Conservation (phyloP, 164 flowering plant species). For the Berberis thunbergii region DNA sequence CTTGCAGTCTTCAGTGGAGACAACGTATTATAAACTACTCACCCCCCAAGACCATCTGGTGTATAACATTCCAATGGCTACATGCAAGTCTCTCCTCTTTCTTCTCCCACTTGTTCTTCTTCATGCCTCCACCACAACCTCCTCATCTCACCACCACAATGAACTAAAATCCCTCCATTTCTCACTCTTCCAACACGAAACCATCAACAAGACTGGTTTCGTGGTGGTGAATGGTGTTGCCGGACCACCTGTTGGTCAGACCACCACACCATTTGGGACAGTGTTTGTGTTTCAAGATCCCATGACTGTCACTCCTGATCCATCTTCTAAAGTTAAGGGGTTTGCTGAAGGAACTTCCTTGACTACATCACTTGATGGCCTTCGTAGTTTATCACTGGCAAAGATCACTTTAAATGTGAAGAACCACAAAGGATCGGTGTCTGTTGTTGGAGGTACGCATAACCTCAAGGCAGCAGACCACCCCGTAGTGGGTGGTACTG, state of each 20-base stretch:
- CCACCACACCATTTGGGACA: constrained; percentile 37
- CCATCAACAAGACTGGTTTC: constrained; percentile 32
- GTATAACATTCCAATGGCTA: background rate
- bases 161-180: constrained; percentile 30
- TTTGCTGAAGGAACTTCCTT: constrained; percentile 26
- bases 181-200: constrained; percentile 35
- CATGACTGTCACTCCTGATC: constrained; percentile 19
- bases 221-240: constrained; percentile 28
- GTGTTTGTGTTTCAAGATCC: constrained; percentile 28
- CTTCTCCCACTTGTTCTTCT: background rate
- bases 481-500: constrained; percentile 43
- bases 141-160: constrained; percentile 15
- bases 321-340: constrained; percentile 20
- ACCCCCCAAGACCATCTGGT: too few species aligned
- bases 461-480: constrained; percentile 29
- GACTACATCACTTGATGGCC: constrained; percentile 29
- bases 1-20: too few species aligned
- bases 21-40: too few species aligned
- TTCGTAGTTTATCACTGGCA: constrained; percentile 23
- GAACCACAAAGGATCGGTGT: constrained; percentile 27
- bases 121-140: background rate
- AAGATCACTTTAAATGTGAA: constrained; percentile 29
- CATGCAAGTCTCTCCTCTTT: background rate
- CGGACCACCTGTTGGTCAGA: constrained; percentile 21
- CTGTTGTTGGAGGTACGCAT: constrained; percentile 30